Conservation (phyloP, 805 yeast species). For the Monosporozyma servazzii region DNA sequence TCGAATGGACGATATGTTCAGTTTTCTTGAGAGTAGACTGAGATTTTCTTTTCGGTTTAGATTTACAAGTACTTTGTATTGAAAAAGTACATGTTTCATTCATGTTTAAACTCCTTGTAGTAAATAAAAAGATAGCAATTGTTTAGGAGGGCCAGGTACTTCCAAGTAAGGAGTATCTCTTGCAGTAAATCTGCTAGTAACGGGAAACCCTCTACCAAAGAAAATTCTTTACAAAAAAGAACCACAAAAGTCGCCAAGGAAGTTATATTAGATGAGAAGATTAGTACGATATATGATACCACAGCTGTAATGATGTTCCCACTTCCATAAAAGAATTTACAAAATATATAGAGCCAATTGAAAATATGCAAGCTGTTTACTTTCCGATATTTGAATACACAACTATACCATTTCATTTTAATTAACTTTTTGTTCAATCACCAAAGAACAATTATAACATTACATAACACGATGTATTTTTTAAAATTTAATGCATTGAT, state of each 20-base stretch:
- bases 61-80: too few relatives aligned
- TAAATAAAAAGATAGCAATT: neutral
- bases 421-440: constrained; percentile 20
- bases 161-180: neutral
- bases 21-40: too few relatives aligned
- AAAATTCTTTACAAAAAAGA: too few relatives aligned
- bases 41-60: too few relatives aligned
- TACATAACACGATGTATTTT: constrained; percentile 20
- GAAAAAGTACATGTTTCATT: neutral
- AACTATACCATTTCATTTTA: constrained; percentile 18
- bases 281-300: neutral
- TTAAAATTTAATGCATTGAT: constrained; percentile 25
- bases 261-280: constrained; percentile 3
- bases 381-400: constrained; percentile 19
- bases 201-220: neutral
- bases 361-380: constrained; percentile 16
- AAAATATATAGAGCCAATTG: constrained; percentile 18
- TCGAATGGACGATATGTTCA: too few relatives aligned
- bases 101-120: neutral
- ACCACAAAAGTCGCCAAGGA: neutral
- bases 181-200: neutral
- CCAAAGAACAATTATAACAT: constrained; percentile 10
- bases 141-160: neutral
- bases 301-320: constrained; percentile 8
- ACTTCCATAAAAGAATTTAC: constrained; percentile 19